A percentile compares a stretch with the other conserved stretches of the same genome.
Evolutionary conservation across 2,329 filamentous ascomycete species (phyloP).

Genomic region (Fonsecaea pugnacius): DNA sequence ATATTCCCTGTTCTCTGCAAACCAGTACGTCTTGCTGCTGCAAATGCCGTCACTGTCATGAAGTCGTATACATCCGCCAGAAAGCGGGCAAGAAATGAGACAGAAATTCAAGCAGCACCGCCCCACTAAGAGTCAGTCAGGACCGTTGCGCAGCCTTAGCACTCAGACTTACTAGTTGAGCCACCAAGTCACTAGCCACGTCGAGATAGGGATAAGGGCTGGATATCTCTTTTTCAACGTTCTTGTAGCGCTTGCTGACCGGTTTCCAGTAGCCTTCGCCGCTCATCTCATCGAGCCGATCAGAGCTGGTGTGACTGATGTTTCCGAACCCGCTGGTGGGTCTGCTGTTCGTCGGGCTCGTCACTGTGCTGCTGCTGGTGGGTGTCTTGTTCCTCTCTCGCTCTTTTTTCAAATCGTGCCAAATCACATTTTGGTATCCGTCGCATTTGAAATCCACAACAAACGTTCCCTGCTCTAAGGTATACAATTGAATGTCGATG

Average conservation of each 20-base stretch:
- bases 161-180: constrained; percentile 80
- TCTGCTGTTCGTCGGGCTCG: constrained; percentile 50
- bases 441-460: constrained; percentile 99
- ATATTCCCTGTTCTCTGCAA: background rate
- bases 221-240: constrained; percentile 92
- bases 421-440: constrained; percentile 86
- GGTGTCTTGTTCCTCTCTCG: constrained; percentile 31
- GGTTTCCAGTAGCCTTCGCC: constrained; percentile 55
- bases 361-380: constrained; percentile 47
- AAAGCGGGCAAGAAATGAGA: background rate
- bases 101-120: constrained; percentile 27
- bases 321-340: constrained; percentile 51
- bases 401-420: constrained; percentile 45
- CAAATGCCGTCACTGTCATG: constrained; percentile 2
- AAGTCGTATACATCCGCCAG: constrained; percentile 6
- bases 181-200: constrained; percentile 87
- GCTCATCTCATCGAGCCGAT: constrained; percentile 40
- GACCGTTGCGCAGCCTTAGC: constrained; percentile 46
- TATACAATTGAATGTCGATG: constrained; percentile 93
- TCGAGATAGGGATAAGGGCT: constrained; percentile 96
- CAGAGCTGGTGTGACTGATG: constrained; percentile 28
- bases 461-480: constrained; percentile 89
- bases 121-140: constrained; percentile 31
- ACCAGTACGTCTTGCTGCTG: background rate
- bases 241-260: constrained; percentile 54